These are phyloP conservation scores for Gonium pectorale DNA, from an alignment of 139 green algal species.

Conservation along the genomic window DNA sequence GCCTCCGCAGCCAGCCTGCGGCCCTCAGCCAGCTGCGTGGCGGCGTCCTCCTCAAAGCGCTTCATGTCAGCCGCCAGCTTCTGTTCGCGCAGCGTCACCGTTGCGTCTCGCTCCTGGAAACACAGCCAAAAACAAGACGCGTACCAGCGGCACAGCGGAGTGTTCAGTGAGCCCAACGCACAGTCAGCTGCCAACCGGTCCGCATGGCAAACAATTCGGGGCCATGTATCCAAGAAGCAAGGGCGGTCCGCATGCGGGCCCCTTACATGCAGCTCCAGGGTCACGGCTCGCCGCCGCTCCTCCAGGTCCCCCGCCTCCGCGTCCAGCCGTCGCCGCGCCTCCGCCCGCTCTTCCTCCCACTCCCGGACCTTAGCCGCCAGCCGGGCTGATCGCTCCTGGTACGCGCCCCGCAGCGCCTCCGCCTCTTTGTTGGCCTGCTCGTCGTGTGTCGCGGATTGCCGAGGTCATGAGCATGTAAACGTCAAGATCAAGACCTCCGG, in stretches of 20 bases:
- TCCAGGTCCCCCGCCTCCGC: constrained; percentile 29
- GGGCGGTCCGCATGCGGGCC: too few relatives aligned
- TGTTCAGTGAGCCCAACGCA: too few relatives aligned
- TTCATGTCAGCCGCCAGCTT: background rate
- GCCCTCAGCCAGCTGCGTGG: background rate
- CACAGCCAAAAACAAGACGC: too few relatives aligned
- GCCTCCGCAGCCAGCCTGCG: background rate
- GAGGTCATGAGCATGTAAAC: background rate
- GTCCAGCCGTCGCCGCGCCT: constrained; percentile 16
- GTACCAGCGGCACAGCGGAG: too few relatives aligned
- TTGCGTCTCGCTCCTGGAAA: constrained; percentile 32
- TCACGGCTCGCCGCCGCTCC: constrained; percentile 4
- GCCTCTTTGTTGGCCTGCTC: constrained; percentile 17
- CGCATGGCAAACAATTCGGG: too few relatives aligned
- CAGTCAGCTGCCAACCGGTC: too few relatives aligned
- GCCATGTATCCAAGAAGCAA: too few relatives aligned
- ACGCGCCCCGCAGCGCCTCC: constrained; percentile 38
- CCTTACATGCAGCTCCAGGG: constrained; percentile 31
- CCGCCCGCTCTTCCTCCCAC: constrained; percentile 36
- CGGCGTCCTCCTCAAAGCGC: background rate
- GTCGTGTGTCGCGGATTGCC: background rate
- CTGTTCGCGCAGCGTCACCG: constrained; percentile 30
- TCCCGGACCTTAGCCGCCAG: constrained; percentile 3
- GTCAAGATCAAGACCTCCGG: too few relatives aligned
- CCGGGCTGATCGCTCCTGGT: constrained; percentile 25